phyloP scores from a whole-genome alignment of 2,329 filamentous ascomycete species.

The Dryadomyces sulphureus region DNA sequence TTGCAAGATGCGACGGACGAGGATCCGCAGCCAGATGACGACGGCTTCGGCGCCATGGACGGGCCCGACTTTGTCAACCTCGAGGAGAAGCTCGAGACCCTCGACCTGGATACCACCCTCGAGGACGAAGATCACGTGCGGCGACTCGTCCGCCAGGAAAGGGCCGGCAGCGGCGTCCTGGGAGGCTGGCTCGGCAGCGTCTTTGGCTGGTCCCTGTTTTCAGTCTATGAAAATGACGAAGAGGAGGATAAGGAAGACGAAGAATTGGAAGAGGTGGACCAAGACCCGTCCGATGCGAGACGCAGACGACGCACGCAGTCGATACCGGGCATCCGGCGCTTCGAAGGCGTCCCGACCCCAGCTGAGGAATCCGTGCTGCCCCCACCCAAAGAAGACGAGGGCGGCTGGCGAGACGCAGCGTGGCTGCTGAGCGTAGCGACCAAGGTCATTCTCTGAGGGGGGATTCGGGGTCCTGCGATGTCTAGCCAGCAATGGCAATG shows the following conservation, averaged over 20 bases:
- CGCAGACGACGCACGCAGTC: neutral
- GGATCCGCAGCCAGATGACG: constrained; percentile 16
- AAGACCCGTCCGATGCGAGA: constrained; percentile 14
- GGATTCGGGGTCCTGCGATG: no score
- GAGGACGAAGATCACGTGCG: constrained; percentile 46
- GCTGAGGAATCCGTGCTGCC: constrained; percentile 31
- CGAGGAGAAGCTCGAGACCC: constrained; percentile 41
- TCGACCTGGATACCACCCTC: constrained; percentile 30
- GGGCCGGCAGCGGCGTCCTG: constrained; percentile 31
- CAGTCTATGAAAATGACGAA: constrained; percentile 45
- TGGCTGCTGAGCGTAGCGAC: constrained; percentile 53
- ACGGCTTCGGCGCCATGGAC: constrained; percentile 21
- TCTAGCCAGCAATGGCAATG: no score
- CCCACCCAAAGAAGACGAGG: constrained; percentile 36
- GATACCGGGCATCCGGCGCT: constrained; percentile 11
- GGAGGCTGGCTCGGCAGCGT: constrained; percentile 45
- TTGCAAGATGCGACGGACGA: constrained; percentile 1
- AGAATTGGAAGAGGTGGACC: constrained; percentile 21
- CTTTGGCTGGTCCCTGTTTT: constrained; percentile 46
- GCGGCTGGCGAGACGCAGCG: constrained; percentile 51
- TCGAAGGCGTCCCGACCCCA: constrained; percentile 24
- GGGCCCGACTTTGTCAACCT: constrained; percentile 50
- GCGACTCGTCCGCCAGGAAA: constrained; percentile 38
- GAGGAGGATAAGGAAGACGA: constrained; percentile 25
- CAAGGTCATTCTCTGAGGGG: constrained; percentile 37